phyloP scores from a whole-genome alignment of 202 grass and related monocot genomes.

The Panicum virgatum region DNA sequence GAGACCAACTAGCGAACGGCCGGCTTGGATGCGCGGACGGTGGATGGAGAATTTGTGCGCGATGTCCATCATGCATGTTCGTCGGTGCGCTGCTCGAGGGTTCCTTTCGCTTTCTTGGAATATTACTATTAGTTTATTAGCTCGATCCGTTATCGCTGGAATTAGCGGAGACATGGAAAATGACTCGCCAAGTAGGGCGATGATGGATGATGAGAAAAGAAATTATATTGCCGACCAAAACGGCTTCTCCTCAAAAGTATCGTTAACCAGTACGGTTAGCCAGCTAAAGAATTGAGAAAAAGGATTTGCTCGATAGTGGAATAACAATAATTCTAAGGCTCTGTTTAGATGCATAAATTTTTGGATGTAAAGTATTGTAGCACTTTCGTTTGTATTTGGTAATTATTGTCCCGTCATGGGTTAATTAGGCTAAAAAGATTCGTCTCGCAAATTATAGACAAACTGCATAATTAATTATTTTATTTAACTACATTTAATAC shows the following conservation, averaged over 20 bases:
- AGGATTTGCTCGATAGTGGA: neutral
- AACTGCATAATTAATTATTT: no score
- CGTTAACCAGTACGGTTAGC: neutral
- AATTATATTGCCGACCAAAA: constrained; percentile 38
- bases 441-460: no score
- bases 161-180: constrained; percentile 40
- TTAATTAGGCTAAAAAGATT: no score
- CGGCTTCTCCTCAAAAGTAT: neutral
- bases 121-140: neutral
- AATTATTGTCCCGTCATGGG: no score
- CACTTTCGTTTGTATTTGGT: no score
- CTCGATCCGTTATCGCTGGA: neutral
- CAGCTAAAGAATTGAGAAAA: neutral
- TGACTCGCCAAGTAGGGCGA: neutral
- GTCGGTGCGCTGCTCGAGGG: neutral
- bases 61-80: neutral
- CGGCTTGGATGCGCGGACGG: neutral
- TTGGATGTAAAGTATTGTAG: no score
- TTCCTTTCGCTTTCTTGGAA: neutral
- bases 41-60: neutral
- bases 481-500: no score
- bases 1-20: no score
- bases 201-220: neutral
- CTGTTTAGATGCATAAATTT: no score
- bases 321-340: neutral